Conservation (phyloP, 331 rosid genomes). For the Prunus yedoensis region DNA sequence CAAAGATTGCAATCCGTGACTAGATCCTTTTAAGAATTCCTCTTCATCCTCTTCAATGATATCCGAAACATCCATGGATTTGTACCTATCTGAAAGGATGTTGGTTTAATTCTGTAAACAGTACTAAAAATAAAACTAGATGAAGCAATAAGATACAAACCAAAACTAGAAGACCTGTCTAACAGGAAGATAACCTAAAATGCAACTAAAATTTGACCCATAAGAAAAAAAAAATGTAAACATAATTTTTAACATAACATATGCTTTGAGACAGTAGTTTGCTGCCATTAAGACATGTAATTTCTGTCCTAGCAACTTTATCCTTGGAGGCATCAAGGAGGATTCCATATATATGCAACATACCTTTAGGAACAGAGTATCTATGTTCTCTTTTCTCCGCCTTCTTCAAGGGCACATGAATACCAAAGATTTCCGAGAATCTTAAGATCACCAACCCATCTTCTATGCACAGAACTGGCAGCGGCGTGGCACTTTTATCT, state of each 20-base stretch:
- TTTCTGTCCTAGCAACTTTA: background rate
- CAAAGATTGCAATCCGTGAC: conserved; percentile 41
- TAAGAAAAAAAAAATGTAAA: background rate
- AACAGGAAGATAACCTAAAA: background rate
- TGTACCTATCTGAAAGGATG: conserved; percentile 59
- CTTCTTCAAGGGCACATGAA: conserved; percentile 71
- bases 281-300: background rate
- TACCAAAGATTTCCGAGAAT: conserved; percentile 92
- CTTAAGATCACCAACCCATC: conserved; percentile 78
- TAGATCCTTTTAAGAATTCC: conserved; percentile 59
- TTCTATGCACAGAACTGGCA: conserved; percentile 85
- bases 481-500: conserved; percentile 42
- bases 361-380: conserved; percentile 68
- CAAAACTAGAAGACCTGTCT: background rate
- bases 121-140: conserved; percentile 5
- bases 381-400: conserved; percentile 77
- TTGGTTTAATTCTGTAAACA: background rate
- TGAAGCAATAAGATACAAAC: background rate
- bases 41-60: conserved; percentile 95
- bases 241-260: conserved; percentile 10
- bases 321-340: conserved; percentile 6
- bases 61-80: conserved; percentile 53
- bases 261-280: conserved; percentile 3
- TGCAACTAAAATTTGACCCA: conserved; percentile 1
- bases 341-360: conserved; percentile 18